Evolutionary conservation across 768 basidiomycete species (phyloP).

Genomic region (Crucibulum laeve): DNA sequence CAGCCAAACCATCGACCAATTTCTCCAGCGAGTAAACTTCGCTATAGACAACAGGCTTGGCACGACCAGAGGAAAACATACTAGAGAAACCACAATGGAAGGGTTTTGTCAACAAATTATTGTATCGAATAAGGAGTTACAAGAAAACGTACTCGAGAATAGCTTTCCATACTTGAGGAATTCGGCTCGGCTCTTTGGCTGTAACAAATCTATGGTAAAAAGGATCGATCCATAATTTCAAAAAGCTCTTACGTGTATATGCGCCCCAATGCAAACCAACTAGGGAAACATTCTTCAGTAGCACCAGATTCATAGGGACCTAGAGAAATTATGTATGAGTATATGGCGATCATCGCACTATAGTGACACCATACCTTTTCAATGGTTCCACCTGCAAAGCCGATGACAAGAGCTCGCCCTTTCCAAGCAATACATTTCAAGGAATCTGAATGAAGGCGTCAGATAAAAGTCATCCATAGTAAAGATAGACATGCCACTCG

Average conservation of each 20-base stretch:
- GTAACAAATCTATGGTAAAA: slow-evolving; percentile 8
- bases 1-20: slow-evolving; percentile 63
- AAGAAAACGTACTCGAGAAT: slow-evolving; percentile 50
- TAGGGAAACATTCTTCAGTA: slow-evolving; percentile 83
- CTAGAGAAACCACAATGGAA: slow-evolving; percentile 26
- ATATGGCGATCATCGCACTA: background rate
- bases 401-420: slow-evolving; percentile 88
- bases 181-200: slow-evolving; percentile 64
- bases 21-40: slow-evolving; percentile 65
- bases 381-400: slow-evolving; percentile 82
- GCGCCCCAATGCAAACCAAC: slow-evolving; percentile 88
- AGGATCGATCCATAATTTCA: background rate
- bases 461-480: background rate
- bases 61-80: slow-evolving; percentile 60
- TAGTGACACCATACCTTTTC: slow-evolving; percentile 54
- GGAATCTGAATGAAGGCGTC: slow-evolving; percentile 44
- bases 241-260: slow-evolving; percentile 52
- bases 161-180: slow-evolving; percentile 68
- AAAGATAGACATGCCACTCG: slow-evolving; percentile 15
- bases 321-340: slow-evolving; percentile 18
- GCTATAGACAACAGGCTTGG: slow-evolving; percentile 68
- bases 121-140: background rate
- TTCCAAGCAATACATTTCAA: slow-evolving; percentile 95
- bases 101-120: background rate
- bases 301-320: slow-evolving; percentile 80